Percentiles rank a stretch among this genome's conserved stretches.
Conservation (phyloP, 768 basidiomycete genomes). For the Collybia sp. region DNA sequence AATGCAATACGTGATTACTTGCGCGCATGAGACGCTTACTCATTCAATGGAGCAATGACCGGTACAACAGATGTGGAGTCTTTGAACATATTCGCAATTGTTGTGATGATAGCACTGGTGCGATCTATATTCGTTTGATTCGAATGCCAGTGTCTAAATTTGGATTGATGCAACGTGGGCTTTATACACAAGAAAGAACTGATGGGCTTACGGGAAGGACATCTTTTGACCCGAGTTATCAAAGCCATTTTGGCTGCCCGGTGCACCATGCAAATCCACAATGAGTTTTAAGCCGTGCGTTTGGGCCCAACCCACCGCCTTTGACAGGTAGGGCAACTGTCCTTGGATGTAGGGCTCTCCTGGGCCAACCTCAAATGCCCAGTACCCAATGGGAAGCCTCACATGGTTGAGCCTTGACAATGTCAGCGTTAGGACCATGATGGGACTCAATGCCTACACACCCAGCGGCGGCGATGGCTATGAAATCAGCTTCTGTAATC, state of each 20-base stretch:
- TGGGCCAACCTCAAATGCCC: conserved; percentile 77
- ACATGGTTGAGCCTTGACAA: conserved; percentile 71
- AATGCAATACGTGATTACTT: not conserved
- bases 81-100: conserved; percentile 55
- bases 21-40: conserved; percentile 35
- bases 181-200: no score
- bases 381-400: conserved; percentile 84
- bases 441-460: conserved; percentile 22
- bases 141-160: conserved; percentile 56
- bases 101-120: conserved; percentile 61
- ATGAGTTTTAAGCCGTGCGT: conserved; percentile 74
- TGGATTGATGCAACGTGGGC: no score
- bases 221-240: conserved; percentile 77
- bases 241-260: conserved; percentile 83
- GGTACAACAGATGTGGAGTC: conserved; percentile 50
- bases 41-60: conserved; percentile 74
- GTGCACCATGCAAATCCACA: conserved; percentile 75
- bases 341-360: conserved; percentile 81
- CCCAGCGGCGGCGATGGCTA: conserved; percentile 72
- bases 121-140: conserved; percentile 62
- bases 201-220: conserved; percentile 41
- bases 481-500: conserved; percentile 82
- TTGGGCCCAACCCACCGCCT: conserved; percentile 68
- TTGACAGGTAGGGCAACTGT: conserved; percentile 63
- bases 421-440: conserved; percentile 2